Base-by-base conservation (phyloP, 2,329 filamentous ascomycete genomes). In the Chaetomium sp. region DNA sequence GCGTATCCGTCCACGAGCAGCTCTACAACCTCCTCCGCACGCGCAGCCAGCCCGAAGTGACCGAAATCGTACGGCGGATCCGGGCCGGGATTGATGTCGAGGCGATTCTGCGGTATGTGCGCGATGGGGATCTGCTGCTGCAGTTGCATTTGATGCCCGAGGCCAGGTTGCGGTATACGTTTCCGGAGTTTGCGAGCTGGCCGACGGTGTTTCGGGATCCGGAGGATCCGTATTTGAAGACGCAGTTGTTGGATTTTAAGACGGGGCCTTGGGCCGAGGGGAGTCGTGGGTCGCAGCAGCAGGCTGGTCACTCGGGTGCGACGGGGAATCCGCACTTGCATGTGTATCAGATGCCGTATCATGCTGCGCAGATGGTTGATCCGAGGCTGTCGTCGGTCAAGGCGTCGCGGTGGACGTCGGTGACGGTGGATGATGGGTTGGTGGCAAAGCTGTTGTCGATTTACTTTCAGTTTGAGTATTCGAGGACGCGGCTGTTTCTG, bases 391-490 rank as follows among this genome's bases (percentile, higher is more conserved):
- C 58, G 3, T 59, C 56, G 4, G 60, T 63, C 37, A 61, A 57
- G 36, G 54, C 64, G 3, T 59, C 65, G 9, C 54, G 12, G 11
- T 69, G 67, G 67, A 68, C 67, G 3, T 59, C 52, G 0, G 65
- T 68, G 6, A 61, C 59, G 1, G 49, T 59, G 1, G 64, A 66
- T 43, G 65, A 69, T 32, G 41, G 51, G 2, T 58, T 68, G 33
- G 51, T 69, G 43, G 58, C 62, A 1, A 43, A 51, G 3, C 59
- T 67, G 5, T 53, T 67, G 36, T 43, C 52, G 1, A 57, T 60
- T 12, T 66, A 64, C 48, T 65, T 67, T 40, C 36, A 61, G n/a
- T 63, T 58, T 37, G 61, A 65, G 9, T 65, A 60, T 33, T 58
- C 59, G 2, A 61, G 57, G 47, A 55, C 61, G 3, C 55, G 59